Base-by-base conservation (phyloP, 345 rosid species). In the Citrus reticulata region DNA sequence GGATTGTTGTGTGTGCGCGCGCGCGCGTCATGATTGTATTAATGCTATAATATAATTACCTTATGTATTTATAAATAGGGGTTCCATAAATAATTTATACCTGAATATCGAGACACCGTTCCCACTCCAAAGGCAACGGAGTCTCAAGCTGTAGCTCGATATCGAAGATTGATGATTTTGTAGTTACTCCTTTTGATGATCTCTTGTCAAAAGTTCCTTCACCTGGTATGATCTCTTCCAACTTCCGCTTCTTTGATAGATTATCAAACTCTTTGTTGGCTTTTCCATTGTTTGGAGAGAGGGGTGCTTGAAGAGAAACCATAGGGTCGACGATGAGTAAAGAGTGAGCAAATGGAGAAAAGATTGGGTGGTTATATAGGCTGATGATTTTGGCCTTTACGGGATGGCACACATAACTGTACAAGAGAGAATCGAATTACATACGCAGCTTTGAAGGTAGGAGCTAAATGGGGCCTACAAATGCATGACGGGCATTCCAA, bases 21-120 rank as follows among this genome's bases (percentile, higher is more conserved):
- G 13, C 3, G 1, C 1, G 4, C 3, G 13, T 13, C 5, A 46
- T 46, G 51, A 46, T 46, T 46, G 0, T 13, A 46, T 46, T 46
- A 46, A 13, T 11, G 16, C 51, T 13, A 46, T 4, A 46, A 13
- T 46, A 46, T 13, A 13, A 13, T 46, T 46, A 46, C 17, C 16
- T 11, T 46, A 13, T 46, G 51, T 46, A 46, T 46, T 3, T 46
- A 13, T 13, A 46, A 46, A 46, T 46, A 46, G 17, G 51, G 14
- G 17, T 46, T 46, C 4, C 51, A 46, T 46, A 13, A 46, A 46
- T 46, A 46, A 46, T 54, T 54, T 51, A 32, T 83, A 92, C 97
- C 94, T 93, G 91, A 69, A 89, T 86, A 88, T 89, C 92, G 10
- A 89, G 87, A 73, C 87, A 86, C 60, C 90, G 67, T 63, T 89